A percentile compares a stretch with the other conserved stretches of the same genome.
Evolutionary conservation across 345 rosid genomes (phyloP).

Genomic region (Arabis alpina): DNA sequence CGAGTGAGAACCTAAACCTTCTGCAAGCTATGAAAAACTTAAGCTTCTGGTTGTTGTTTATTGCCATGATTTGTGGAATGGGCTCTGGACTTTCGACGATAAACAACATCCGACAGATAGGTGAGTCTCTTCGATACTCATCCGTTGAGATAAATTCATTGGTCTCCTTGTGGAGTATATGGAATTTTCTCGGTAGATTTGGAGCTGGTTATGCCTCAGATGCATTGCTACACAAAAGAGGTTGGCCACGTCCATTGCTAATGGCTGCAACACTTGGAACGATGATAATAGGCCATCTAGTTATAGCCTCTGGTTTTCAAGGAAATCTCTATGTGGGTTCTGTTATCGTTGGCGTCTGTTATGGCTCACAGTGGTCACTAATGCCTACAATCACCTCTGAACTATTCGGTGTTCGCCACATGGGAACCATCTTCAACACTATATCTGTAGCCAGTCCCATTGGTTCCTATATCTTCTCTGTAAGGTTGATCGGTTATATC

Average conservation of each 20-base stretch:
- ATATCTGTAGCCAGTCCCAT: slow-evolving; percentile 81
- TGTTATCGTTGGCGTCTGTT: slow-evolving; percentile 71
- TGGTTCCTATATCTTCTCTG: slow-evolving; percentile 87
- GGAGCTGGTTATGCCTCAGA: slow-evolving; percentile 85
- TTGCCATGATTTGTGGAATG: slow-evolving; percentile 81
- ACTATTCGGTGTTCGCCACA: slow-evolving; percentile 71
- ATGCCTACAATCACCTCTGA: slow-evolving; percentile 84
- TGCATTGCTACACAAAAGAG: slow-evolving; percentile 59
- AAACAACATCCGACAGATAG: slow-evolving; percentile 85
- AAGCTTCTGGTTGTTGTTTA: slow-evolving; percentile 78
- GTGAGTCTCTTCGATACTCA: slow-evolving; percentile 79
- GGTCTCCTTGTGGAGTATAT: slow-evolving; percentile 80
- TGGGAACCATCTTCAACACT: slow-evolving; percentile 92
- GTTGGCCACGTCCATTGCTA: slow-evolving; percentile 78
- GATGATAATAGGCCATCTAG: slow-evolving; percentile 63
- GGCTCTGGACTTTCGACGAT: slow-evolving; percentile 86
- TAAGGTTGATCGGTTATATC: slow-evolving; percentile 71
- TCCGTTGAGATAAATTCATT: slow-evolving; percentile 62
- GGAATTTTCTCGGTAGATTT: slow-evolving; percentile 93
- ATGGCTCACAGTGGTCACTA: slow-evolving; percentile 87
- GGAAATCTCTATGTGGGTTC: slow-evolving; percentile 71
- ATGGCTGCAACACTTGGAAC: slow-evolving; percentile 69
- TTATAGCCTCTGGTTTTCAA: slow-evolving; percentile 72
- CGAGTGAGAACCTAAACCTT: slow-evolving; percentile 45
- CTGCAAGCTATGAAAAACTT: slow-evolving; percentile 54